These are phyloP conservation scores for Candida smagusa DNA, from an alignment of 1,139 yeast species.

Conservation along the genomic window DNA sequence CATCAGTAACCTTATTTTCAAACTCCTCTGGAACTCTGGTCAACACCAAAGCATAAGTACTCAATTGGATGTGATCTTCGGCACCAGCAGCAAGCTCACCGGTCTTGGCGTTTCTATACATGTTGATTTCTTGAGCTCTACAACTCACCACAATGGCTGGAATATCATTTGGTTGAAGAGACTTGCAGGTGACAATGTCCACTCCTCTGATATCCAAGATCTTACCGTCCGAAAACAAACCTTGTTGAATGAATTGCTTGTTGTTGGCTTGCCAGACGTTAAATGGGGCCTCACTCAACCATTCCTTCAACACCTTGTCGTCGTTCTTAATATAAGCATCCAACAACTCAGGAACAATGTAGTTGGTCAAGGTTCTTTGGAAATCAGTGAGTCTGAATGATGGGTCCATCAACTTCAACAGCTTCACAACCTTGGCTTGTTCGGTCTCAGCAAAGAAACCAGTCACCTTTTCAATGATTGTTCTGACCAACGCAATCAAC, in stretches of 20 bases:
- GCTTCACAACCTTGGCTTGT: constrained; percentile 83
- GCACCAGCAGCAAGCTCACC: constrained; percentile 97
- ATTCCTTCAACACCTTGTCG: constrained; percentile 70
- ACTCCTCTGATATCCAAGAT: constrained; percentile 95
- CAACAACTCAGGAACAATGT: constrained; percentile 89
- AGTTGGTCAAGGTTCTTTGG: constrained; percentile 82
- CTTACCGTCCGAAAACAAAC: constrained; percentile 85
- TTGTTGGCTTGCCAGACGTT: constrained; percentile 94
- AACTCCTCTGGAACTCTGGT: constrained; percentile 92
- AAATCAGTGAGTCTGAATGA: constrained; percentile 77
- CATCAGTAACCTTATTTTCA: constrained; percentile 87
- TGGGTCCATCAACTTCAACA: constrained; percentile 89
- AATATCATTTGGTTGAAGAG: constrained; percentile 84
- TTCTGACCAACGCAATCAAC: constrained; percentile 74
- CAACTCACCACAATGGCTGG: constrained; percentile 95
- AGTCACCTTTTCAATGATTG: constrained; percentile 74
- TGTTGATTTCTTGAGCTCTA: constrained; percentile 93
- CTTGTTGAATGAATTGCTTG: constrained; percentile 90
- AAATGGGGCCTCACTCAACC: constrained; percentile 97
- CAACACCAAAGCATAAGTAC: constrained; percentile 94
- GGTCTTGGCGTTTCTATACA: constrained; percentile 84
- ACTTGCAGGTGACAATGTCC: constrained; percentile 84
- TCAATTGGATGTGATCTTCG: constrained; percentile 87
- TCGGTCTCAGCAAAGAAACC: constrained; percentile 96
- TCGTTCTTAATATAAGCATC: constrained; percentile 97